Evolutionary conservation across 75 land plant species (phyloP).

Genomic region (Picea sitchensis): DNA sequence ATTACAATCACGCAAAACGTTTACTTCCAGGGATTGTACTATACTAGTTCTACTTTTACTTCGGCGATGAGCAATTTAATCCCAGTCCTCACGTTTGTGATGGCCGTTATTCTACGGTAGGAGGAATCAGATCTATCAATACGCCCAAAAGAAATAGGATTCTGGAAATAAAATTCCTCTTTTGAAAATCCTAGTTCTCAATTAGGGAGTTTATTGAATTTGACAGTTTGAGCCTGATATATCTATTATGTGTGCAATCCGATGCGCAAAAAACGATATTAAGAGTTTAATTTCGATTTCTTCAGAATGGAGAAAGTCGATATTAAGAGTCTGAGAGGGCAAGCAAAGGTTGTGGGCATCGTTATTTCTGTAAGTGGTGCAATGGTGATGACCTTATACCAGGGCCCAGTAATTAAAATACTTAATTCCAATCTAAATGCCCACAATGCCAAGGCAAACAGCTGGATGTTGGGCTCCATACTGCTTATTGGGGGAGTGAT

Average conservation of each 20-base stretch:
- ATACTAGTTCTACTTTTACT: constrained; percentile 23
- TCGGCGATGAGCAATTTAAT: constrained; percentile 25
- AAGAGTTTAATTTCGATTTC: not conserved
- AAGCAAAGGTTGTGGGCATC: constrained; percentile 26
- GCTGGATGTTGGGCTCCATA: not conserved
- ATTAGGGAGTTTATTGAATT: not conserved
- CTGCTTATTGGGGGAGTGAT: not conserved
- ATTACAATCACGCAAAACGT: constrained; percentile 20
- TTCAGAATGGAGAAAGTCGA: constrained; percentile 25
- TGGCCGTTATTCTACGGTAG: constrained; percentile 21
- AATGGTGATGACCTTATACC: constrained; percentile 21
- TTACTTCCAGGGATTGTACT: constrained; percentile 27
- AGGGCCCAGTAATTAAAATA: constrained; percentile 10
- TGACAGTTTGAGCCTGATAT: too few species aligned
- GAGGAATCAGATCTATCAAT: not conserved
- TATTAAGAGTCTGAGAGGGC: constrained; percentile 20
- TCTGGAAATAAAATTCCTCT: not conserved
- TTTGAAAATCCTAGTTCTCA: not conserved
- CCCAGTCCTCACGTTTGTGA: constrained; percentile 28
- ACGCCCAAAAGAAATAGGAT: not conserved
- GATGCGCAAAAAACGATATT: not conserved
- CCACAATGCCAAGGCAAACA: not conserved
- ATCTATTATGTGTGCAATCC: too few species aligned
- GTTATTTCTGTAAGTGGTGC: constrained; percentile 22
- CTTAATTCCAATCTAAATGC: not conserved